These are phyloP conservation scores for Fonticula alba DNA, from an alignment of 78 protist genomes.

Conservation along the genomic window DNA sequence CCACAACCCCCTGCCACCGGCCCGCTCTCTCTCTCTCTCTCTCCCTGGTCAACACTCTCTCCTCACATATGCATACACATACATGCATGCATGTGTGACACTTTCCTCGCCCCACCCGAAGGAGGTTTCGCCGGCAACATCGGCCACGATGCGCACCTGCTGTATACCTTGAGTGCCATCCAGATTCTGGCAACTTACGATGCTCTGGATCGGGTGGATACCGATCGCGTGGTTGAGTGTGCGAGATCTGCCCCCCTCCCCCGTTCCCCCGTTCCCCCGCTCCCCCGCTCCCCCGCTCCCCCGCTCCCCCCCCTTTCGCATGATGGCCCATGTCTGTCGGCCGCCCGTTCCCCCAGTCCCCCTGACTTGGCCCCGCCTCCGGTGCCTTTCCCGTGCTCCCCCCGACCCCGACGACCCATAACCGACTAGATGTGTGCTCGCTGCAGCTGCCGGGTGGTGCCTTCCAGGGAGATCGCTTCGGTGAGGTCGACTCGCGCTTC, in stretches of 20 bases:
- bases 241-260: no score
- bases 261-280: no score
- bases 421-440: constrained; percentile 28
- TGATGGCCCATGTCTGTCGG: no score
- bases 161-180: constrained; percentile 85
- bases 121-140: constrained; percentile 85
- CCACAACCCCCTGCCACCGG: neutral
- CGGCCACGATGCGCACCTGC: constrained; percentile 86
- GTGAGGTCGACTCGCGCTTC: constrained; percentile 92
- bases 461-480: constrained; percentile 90
- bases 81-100: neutral
- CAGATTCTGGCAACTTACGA: constrained; percentile 61
- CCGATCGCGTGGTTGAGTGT: constrained; percentile 15
- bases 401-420: no score
- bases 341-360: no score
- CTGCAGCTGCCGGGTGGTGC: constrained; percentile 90
- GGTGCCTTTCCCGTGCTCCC: neutral
- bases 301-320: no score
- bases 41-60: neutral
- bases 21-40: no score
- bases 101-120: neutral
- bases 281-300: no score
- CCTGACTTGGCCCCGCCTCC: no score
- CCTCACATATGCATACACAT: neutral
- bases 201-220: constrained; percentile 34